Base-by-base conservation (phyloP, 305 asterid species). In the Solanum hybrid region DNA sequence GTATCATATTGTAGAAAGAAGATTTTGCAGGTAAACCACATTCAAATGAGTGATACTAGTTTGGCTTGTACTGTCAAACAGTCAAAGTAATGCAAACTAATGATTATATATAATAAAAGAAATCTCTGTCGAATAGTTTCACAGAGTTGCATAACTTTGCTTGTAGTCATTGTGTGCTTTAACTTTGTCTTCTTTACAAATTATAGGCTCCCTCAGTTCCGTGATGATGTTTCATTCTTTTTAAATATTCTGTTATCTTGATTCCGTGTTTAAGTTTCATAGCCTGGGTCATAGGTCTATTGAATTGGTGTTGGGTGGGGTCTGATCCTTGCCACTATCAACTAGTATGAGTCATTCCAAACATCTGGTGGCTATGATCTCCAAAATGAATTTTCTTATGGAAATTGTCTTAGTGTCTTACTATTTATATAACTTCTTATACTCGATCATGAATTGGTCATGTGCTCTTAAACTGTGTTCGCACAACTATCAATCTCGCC, bases 1-100 rank as follows among this genome's bases (percentile, higher is more conserved):
- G 86, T 97, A 97, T 95, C 99, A 97, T 91, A 94, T 97, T 32
- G 98, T 97, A 7, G 99, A 96, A 90, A 93, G 99, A 90, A 97
- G 92, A 92, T 95, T 96, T 87, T 97, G 99, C 96, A 92, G 98
- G 99, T 96, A 94, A 90, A 89, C 88, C 29, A n/a, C 85, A 31
- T 42, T 69, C 32, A 81, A 42, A 89, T 56, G 76, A 85, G 76
- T 22, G 46, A 10, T 85, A 3, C 72, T 42, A 66, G 79, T 91
- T 81, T n/a, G 29, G 5, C 14, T 29, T 17, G 6, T 82, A 5
- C 10, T 82, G 87, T 17, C 7, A 82, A 82, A 17, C 1, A 29
- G 87, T 82, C 29, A 82, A 82, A 82, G 73, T 82, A 46, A 27
- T 82, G 38, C 88, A 85, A 56, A 56, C 88, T 51, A 85, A 12